Base-by-base conservation (phyloP, 73 alveolate species). In the Tetrahymena thermophila region DNA sequence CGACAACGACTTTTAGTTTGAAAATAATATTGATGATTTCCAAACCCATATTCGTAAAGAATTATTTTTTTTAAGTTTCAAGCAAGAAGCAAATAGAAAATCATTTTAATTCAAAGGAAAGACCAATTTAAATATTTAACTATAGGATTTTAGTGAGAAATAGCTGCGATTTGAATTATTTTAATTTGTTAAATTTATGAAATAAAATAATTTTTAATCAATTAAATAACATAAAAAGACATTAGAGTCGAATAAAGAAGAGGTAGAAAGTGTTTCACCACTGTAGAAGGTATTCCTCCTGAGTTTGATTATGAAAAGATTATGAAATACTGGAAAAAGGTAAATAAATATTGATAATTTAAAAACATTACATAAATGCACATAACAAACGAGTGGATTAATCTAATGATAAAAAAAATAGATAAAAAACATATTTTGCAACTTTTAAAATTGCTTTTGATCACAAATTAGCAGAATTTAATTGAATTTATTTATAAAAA, bases 211-310 rank as follows among this genome's bases (percentile, higher is more conserved):
- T 71, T n/a, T 31, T 71, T 71, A 23, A 71, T 71, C 35, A 28
- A 25, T 25, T 25, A 28, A n/a, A 4, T 4, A 23, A 56, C 6
- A 23, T 56, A 56, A 71, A 71, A n/a, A 71, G 89, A 71, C 89
- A 71, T 71, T 71, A 71, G 89, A 71, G 89, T 71, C 31, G 40
- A 71, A 71, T 71, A 71, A 8, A 71, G 89, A 71, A 71, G 89
- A 71, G 89, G 89, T 71, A 71, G 89, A 71, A 71, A 71, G 37
- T 71, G 89, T 71, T 71, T 71, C 89, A 71, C 89, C 89, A 71
- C 89, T 7, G 89, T 71, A 28, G 89, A 71, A 71, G 89, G 89
- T 71, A 71, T 71, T 31, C 89, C 89, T 31, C 40, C 89, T 31
- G 89, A 71, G 37, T 71, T 71, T 71, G 89, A 71, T 71, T 71